Evolutionary conservation across 1,139 yeast species (phyloP), one percentile per base, ranked within the genome.

Genomic region (Diutina scorzettiae): DNA sequence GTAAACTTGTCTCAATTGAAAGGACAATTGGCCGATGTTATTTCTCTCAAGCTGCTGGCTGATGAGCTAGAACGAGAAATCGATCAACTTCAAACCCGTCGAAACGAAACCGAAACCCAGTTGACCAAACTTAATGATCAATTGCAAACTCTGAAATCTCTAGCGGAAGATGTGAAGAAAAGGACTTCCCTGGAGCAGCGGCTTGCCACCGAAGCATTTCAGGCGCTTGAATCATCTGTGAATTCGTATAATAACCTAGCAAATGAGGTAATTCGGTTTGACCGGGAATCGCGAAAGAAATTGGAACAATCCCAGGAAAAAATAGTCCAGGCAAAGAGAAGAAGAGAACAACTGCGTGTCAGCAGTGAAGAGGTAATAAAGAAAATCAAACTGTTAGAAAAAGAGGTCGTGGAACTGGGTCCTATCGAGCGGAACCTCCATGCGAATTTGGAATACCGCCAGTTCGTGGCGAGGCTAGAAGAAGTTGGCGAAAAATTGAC

Each of bases 231-330:
- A 14, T 23, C n/a, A 12, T 17, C 9, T n/a, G 28, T 34, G 5
- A 16, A 23, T 7, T 11, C 9, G 8, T 34, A 23, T 6, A 21
- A 34, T 9, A 14, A 11, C 4, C 23, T 34, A n/a, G 14, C 39
- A n/a, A 23, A 18, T 5, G 39, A 21, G 14, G 28, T 34, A 3
- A 28, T 23, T 9, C 39, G 39, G 6, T 34, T 20, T 14, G 39
- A 34, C 5, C 27, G 54, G 3, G 44, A 59, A 17, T 59, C 75
- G 3, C 55, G 73, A 1, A 67, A 67, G 8, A 83, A 79, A 40
- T 55, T 83, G 18, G 84, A 81, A 52, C 57, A 54, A 8, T 52
- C 58, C 46, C 66, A 60, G 40, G 59, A 57, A 6, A 67, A 68
- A 39, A 68, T 60, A 33, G 57, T 59, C 5, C 62, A 65, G 37